Evolutionary conservation across 2,329 filamentous ascomycete genomes (phyloP), one percentile per base, ranked within the genome.

Genomic region (Leptographium radiaticola): DNA sequence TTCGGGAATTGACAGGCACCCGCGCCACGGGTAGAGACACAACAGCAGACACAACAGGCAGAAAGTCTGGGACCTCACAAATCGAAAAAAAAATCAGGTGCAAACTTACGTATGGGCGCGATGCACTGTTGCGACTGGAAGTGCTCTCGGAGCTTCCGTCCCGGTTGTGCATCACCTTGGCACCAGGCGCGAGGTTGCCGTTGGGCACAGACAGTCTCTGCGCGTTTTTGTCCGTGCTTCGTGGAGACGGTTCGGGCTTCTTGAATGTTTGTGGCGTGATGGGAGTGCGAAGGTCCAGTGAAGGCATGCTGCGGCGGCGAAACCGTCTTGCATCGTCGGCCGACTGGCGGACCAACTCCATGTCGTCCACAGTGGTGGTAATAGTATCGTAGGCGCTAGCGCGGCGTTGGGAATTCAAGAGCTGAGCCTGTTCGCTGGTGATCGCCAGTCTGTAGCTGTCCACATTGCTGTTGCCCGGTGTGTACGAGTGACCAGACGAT

Each of bases 261-360:
- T 64, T 65, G 52, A 67, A 63, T 44, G 20, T 64, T 53, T 68
- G 69, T 57, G 70, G 66, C 57, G 65, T 65, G 60, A 68, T 52
- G 58, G 65, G 63, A 57, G 63, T 68, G 53, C 67, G 65, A 60
- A 70, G 70, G 57, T 73, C 75, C 56, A 77, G 68, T 18, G 81
- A 84, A 59, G 87, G 87, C 71, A 94, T 79, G 69, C 89, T 96
- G 60, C 89, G 82, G 64, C 89, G 81, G 61, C 89, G 79, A 68
- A 89, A 86, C 64, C 87, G 79, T 68, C 86, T 89, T 11, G 83
- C 79, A 39, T 85, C 76, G 33, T 91, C 88, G n/a, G 70, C 66
- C 31, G 73, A 66, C 53, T 75, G 73, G 55, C 74, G 80, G 62
- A 75, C 73, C 56, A 88, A 64, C 54, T 82, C 78, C 64, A 83